Evolutionary conservation across 192 early-diverging fungal genomes (phyloP), one percentile per base, ranked within the genome.

Genomic region (Rhizophagus clarus): DNA sequence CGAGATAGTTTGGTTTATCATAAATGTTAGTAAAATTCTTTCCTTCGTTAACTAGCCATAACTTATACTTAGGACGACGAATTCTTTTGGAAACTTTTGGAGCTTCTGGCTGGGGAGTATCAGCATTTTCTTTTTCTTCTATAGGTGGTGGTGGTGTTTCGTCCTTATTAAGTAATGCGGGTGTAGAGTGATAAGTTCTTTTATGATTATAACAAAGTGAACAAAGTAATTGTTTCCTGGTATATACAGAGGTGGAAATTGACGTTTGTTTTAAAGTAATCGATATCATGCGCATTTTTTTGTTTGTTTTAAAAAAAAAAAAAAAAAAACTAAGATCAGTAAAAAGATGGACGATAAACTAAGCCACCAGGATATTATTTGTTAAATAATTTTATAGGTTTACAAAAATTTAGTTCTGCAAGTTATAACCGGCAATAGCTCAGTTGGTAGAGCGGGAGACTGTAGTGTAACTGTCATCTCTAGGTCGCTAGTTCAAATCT

Each of bases 371-470:
- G 8, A 42, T 42, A 10, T 42, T 34, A 34, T 34, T 34, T 34
- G 5, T 34, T 3, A 34, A 34, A 4, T 4, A 0, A 34, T 4
- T 34, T 34, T 34, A 34, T 34, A 34, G 2, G 34, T 5, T 34
- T 4, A 34, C 34, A 34, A 34, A 2, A 4, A 34, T 34, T 34
- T 34, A 5, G 5, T 34, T 5, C 3, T 34, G 34, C 34, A 34
- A 34, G 34, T 34, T 4, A 34, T 34, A n/a, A 34, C 77, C 77
- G 77, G 77, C 77, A 83, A 88, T 88, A 88, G 88, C 88, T 88
- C 88, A 88, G 88, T 87, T 89, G 88, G 88, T 89, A 89, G 88
- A 89, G 88, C 88, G 88, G 88, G 88, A 89, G 88, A 89, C 88
- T 89, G 88, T 89, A 89, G 88, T 88, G 68, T n/a, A n/a, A n/a